Conservation (phyloP, 495 filamentous ascomycete species). For the Penicillium lividum region DNA sequence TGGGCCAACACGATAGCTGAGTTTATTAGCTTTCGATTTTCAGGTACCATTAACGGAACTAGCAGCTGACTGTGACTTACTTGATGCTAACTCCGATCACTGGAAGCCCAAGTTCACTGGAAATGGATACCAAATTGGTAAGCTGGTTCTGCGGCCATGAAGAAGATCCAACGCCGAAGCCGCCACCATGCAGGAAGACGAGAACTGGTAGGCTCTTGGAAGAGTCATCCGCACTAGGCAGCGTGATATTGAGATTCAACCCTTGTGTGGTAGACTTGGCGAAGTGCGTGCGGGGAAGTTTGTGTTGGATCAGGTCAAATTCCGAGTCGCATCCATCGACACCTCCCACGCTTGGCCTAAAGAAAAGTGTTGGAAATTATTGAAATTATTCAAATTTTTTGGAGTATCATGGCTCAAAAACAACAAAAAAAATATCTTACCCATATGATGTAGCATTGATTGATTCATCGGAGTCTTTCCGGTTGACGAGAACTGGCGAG, state of each 20-base stretch:
- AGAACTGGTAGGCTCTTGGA: background rate
- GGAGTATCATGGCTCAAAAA: background rate
- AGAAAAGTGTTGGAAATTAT: too few relatives aligned
- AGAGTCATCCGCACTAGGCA: background rate
- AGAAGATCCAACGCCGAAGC: background rate
- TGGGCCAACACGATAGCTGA: background rate
- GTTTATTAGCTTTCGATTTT: background rate
- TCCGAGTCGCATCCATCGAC: background rate
- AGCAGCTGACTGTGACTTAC: background rate
- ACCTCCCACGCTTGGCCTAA: background rate
- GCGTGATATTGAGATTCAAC: background rate
- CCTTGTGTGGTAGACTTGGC: background rate
- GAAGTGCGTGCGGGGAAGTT: background rate
- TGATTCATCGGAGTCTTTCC: background rate
- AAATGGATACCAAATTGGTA: background rate
- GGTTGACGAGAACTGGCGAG: background rate
- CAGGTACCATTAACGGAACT: background rate
- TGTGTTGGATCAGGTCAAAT: background rate
- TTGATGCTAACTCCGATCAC: conserved; percentile 1
- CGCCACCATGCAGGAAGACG: background rate
- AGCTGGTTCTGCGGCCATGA: background rate
- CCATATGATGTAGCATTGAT: background rate
- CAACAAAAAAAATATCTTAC: background rate
- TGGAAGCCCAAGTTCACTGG: background rate
- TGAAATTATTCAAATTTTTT: too few relatives aligned